Evolutionary conservation across 768 basidiomycete genomes (phyloP), one percentile per base, ranked within the genome.

Genomic region (Agaricus subrufescens): DNA sequence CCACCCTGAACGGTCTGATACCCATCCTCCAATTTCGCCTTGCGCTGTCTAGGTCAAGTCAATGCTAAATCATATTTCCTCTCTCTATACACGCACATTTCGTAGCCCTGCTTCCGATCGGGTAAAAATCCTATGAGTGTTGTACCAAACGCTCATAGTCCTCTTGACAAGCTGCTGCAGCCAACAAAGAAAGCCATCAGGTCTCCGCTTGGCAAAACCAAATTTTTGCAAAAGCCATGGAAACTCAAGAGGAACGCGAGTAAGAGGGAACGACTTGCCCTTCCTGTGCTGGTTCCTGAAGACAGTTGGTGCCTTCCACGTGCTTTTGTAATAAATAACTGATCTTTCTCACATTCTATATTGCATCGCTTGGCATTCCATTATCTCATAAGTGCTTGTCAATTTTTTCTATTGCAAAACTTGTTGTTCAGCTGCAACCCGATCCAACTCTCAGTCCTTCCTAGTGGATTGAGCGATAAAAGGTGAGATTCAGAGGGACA

Each of bases 81-180:
- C 89, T 86, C 47, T 6, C 15, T 38, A 1, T 14, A 15, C 38
- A 30, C 30, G 43, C 39, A 84, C 84, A 78, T 70, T 93, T 94
- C 3, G 95, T 97, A 0, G 94, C 94, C 46, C 82, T 79, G 58
- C 89, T 89, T 4, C 86, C 94, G 0, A 83, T 63, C 30, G 94
- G 72, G 68, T 97, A 95, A 67, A 95, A 90, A 19, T 0, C 80
- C 81, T 56, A 93, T 77, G 55, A 94, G 73, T 1, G 83, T 73
- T 9, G 80, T 68, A 15, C 86, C 89, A 63, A 91, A 86, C 0
- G 81, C 78, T 43, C 78, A 75, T 38, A 85, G 74, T 8, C 79
- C 84, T 19, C 83, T 82, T 12, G 84, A 77, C 69, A 98, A 76
- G 66, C 85, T 83, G 4, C 79, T 62, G 66, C 87, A 86, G 3